phyloP scores from a whole-genome alignment of 2,329 filamentous ascomycete genomes.

The Fusarium metavorans region DNA sequence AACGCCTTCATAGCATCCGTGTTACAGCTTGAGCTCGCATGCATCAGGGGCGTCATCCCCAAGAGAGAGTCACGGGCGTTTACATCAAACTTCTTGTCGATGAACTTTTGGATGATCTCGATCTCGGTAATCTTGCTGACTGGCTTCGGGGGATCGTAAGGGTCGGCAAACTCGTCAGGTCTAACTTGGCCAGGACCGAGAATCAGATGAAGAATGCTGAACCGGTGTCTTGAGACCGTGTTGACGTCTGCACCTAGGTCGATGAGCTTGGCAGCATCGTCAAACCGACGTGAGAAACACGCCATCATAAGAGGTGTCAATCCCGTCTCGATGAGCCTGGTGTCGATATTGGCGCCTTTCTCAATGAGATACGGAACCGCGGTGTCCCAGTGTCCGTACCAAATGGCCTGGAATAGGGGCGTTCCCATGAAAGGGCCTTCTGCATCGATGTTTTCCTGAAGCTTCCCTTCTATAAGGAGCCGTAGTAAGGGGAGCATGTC shows the following conservation, averaged over 20 bases:
- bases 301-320: constrained; percentile 45
- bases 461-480: constrained; percentile 33
- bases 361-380: constrained; percentile 43
- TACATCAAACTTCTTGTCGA: constrained; percentile 43
- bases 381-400: constrained; percentile 44
- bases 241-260: constrained; percentile 42
- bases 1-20: constrained; percentile 41
- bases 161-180: constrained; percentile 37
- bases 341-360: constrained; percentile 42
- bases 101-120: constrained; percentile 44
- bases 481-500: constrained; percentile 35
- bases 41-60: constrained; percentile 46
- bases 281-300: constrained; percentile 44
- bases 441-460: constrained; percentile 35
- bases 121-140: constrained; percentile 33
- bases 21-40: constrained; percentile 45
- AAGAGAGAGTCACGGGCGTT: constrained; percentile 41
- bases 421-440: constrained; percentile 45
- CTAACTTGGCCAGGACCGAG: constrained; percentile 40
- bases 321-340: constrained; percentile 42
- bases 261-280: constrained; percentile 42
- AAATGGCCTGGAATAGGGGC: constrained; percentile 43
- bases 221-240: constrained; percentile 39
- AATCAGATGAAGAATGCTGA: constrained; percentile 45
- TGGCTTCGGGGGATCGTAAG: constrained; percentile 7